Evolutionary conservation across 805 yeast species (phyloP), one percentile per base, ranked within the genome.

Genomic region (Saccharomycopsis olivae): DNA sequence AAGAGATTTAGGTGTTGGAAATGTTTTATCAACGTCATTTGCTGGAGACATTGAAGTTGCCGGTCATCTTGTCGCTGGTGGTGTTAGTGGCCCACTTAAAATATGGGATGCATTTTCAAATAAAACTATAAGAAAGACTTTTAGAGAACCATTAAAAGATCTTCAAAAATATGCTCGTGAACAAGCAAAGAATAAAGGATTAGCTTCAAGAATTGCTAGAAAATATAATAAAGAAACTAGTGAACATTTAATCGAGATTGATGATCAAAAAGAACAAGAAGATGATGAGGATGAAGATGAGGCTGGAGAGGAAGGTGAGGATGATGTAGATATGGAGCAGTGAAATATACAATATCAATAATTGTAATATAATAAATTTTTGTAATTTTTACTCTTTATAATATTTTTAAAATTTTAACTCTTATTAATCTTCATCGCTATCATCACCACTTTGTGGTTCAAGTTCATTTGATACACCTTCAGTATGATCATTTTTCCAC

Each of bases 1-100:
- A 29, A 75, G 96, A 56, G 96, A 92, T 61, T 78, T 92, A 51
- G 96, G 88, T 49, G 83, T 87, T 39, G 98, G 98, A 46, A 87
- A 86, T 56, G 96, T 89, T 16, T 72, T 92, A 51, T 69, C 86
- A 3, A 66, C 84, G 9, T 62, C 81, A 8, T 92, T 87, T 66
- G 92, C 95, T 2, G 80, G 86, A 36, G 97, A 92, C 58, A 61
- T 73, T 41, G 95, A 84, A 59, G 83, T 81, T 34, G 75, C 87
- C 2, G 96, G 96, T 46, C 73, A 81, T 55, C 58, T 92, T 48
- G 77, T 78, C 16, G 71, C 86, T 46, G 97, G 96, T 51, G 98
- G 98, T 53, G 85, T 82, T 32, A 69, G 71, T 38, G 80, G 87
- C 14, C 80, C 82, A 11, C 66, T 92, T 58, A 88, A 87, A 64